Percentiles rank a stretch among this genome's conserved stretches.
Conservation (phyloP, 345 rosid species). For the Populus alba region DNA sequence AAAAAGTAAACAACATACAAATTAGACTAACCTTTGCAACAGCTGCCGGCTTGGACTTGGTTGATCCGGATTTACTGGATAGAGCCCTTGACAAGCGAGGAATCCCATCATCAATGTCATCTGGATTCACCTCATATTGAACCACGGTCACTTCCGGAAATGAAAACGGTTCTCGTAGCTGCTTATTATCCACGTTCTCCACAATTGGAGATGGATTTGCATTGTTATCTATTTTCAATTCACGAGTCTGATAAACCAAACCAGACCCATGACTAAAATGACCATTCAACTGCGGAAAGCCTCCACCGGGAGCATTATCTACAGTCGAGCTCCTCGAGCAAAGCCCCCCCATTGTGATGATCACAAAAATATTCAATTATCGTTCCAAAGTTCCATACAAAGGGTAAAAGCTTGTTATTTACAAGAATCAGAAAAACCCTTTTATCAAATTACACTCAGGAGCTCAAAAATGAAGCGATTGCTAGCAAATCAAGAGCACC, state of each 20-base stretch:
- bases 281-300: constrained; percentile 62
- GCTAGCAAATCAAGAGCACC: not conserved
- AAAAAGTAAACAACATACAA: not conserved
- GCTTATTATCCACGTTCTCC: constrained; percentile 47
- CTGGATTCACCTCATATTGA: constrained; percentile 38
- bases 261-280: constrained; percentile 42
- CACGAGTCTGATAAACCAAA: constrained; percentile 47
- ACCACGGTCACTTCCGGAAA: constrained; percentile 42
- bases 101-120: constrained; percentile 64
- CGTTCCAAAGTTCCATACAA: constrained; percentile 40
- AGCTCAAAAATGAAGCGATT: constrained; percentile 2
- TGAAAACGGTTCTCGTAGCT: constrained; percentile 45
- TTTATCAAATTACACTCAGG: constrained; percentile 6
- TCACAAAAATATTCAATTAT: constrained; percentile 25
- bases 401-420: constrained; percentile 19
- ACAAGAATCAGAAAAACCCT: constrained; percentile 4
- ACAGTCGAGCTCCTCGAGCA: constrained; percentile 94
- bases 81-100: constrained; percentile 62
- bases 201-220: constrained; percentile 39
- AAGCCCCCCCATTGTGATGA: constrained; percentile 81
- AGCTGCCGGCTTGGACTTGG: constrained; percentile 75
- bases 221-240: constrained; percentile 40
- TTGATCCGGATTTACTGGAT: constrained; percentile 74
- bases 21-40: constrained; percentile 63
- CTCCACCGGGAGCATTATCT: constrained; percentile 89